Evolutionary conservation across 345 rosid genomes (phyloP).

Genomic region (Turnera subulata): DNA sequence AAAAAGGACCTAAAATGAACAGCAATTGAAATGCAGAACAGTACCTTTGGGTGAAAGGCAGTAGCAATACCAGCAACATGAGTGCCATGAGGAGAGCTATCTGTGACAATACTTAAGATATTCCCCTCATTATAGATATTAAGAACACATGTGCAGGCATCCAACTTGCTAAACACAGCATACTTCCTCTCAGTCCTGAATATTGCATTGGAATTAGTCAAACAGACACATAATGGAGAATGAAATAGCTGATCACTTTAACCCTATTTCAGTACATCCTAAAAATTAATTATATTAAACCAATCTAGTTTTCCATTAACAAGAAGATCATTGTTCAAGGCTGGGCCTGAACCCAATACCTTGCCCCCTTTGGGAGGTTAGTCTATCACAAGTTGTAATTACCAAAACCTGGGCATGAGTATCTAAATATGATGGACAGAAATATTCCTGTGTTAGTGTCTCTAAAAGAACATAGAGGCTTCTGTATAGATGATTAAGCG

Average conservation of each 20-base stretch:
- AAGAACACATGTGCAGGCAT: constrained; percentile 82
- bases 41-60: constrained; percentile 90
- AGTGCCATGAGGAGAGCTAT: constrained; percentile 95
- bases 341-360: too few species aligned
- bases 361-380: too few species aligned
- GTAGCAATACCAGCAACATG: constrained; percentile 98
- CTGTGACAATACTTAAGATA: constrained; percentile 83
- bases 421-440: too few species aligned
- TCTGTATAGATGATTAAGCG: too few species aligned
- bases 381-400: too few species aligned
- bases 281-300: too few species aligned
- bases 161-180: constrained; percentile 90
- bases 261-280: background rate
- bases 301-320: too few species aligned
- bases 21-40: background rate
- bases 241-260: background rate
- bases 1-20: too few species aligned
- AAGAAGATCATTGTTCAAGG: too few species aligned
- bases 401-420: too few species aligned
- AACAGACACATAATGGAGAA: background rate
- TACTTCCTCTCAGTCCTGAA: constrained; percentile 80
- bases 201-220: constrained; percentile 1
- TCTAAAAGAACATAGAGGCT: too few species aligned
- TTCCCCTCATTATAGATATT: constrained; percentile 84
- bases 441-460: too few species aligned